Percentiles rank a stretch among this genome's conserved stretches.
phyloP scores from a whole-genome alignment of 2,329 filamentous ascomycete species.

The Colletotrichum sp. region DNA sequence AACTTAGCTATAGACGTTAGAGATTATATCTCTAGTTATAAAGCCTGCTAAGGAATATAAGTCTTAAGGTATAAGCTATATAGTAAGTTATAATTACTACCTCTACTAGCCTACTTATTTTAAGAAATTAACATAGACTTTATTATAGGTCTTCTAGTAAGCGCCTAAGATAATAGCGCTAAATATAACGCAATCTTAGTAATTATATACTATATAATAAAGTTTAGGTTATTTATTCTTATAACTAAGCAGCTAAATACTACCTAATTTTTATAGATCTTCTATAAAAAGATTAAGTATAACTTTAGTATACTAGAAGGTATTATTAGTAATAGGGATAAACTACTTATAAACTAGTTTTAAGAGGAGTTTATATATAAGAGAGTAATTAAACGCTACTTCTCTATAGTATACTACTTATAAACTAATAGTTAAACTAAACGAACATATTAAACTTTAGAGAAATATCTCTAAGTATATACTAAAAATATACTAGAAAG shows the following conservation, averaged over 20 bases:
- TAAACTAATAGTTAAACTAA: not conserved
- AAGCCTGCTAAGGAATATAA: not conserved
- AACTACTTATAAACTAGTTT: not conserved
- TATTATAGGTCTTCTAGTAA: not conserved
- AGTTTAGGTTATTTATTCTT: not conserved
- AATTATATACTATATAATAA: not conserved
- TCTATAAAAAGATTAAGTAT: not conserved
- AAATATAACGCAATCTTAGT: not conserved
- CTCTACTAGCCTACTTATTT: accelerated
- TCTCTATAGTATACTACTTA: not conserved
- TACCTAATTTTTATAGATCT: not conserved
- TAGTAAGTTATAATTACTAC: not conserved
- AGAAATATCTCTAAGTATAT: not conserved
- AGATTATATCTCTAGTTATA: not conserved
- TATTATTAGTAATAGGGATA: not conserved
- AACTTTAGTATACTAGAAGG: not conserved
- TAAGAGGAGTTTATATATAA: not conserved
- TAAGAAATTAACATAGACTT: not conserved
- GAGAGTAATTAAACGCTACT: not conserved
- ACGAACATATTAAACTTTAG: not conserved
- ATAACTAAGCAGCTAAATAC: not conserved
- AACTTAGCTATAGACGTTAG: not conserved
- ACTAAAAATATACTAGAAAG: not conserved
- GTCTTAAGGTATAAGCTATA: not conserved
- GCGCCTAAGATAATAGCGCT: not conserved